phyloP scores from a whole-genome alignment of 306 rosid species.

The Prunus davidiana region DNA sequence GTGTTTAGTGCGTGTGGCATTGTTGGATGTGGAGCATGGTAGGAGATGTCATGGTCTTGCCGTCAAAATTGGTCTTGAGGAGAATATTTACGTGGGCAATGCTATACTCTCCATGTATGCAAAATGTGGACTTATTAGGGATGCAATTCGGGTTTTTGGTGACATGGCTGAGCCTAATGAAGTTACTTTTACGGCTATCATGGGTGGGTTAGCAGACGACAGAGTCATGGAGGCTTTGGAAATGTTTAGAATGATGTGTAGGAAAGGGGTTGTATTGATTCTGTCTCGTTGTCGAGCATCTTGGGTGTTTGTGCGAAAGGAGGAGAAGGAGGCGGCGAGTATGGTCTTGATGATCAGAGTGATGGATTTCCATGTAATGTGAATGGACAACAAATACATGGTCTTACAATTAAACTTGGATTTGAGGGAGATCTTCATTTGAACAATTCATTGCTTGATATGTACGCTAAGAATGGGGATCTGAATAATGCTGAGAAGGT shows the following conservation, averaged over 20 bases:
- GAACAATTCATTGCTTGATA: slow-evolving; percentile 68
- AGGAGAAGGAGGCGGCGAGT: slow-evolving; percentile 30
- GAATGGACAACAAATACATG: slow-evolving; percentile 54
- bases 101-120: slow-evolving; percentile 59
- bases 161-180: slow-evolving; percentile 61
- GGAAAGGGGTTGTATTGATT: slow-evolving; percentile 56
- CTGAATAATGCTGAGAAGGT: slow-evolving; percentile 58
- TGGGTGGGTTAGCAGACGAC: slow-evolving; percentile 52
- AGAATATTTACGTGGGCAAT: slow-evolving; percentile 54
- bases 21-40: slow-evolving; percentile 47
- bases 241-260: slow-evolving; percentile 56
- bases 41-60: slow-evolving; percentile 59
- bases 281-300: slow-evolving; percentile 59
- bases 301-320: slow-evolving; percentile 58
- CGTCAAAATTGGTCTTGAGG: slow-evolving; percentile 51
- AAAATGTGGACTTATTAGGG: slow-evolving; percentile 49
- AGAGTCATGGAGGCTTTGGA: slow-evolving; percentile 47
- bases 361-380: slow-evolving; percentile 16
- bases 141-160: slow-evolving; percentile 51
- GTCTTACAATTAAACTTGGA: slow-evolving; percentile 57
- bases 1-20: slow-evolving; percentile 56
- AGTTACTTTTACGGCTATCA: slow-evolving; percentile 73
- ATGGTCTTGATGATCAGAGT: slow-evolving; percentile 21
- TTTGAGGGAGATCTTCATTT: slow-evolving; percentile 63
- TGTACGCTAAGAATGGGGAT: slow-evolving; percentile 63